Base-by-base conservation (phyloP, 805 yeast species). In the Yarrowia sp. region DNA sequence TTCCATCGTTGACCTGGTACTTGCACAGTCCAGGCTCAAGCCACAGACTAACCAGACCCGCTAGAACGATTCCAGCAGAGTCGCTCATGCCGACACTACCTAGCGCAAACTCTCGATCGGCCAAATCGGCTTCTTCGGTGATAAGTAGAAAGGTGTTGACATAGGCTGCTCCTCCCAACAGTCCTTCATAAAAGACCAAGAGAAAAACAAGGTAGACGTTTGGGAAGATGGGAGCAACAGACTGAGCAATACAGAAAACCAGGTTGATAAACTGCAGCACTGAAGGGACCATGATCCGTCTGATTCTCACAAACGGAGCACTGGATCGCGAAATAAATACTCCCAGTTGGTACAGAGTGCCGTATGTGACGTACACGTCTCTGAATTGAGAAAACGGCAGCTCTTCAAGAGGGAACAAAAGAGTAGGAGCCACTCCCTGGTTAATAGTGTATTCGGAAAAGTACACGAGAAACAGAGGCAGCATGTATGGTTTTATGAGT, bases 241-340 rank as follows among this genome's bases (percentile, higher is more conserved):
- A 86, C 73, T 93, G 98, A 0, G 77, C 51, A 1, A 89, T 67
- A 44, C 88, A 80, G 0, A 89, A 45, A 0, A 78, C 57, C 31
- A 92, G 78, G 73, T 92, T 93, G 35, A 84, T 11, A 8, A 80
- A 71, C 75, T 93, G 99, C 44, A 93, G 78, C 0, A 81, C 35
- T 0, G 96, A 82, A 8, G 92, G 83, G 17, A 84, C 44, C 74
- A 87, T 86, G 6, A 93, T 78, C 8, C 79, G 77, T 61, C 75
- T 79, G 42, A 92, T 74, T 53, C 96, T 78, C 31, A 89, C 70
- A 65, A 87, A 78, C 2, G 86, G 79, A 0, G 90, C 86, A 1
- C 97, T 90, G 0, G 98, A 90, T 65, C 98, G 79, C 3, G 98
- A 91, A 1, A 93, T 82, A 71, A 93, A 92, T 0, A 93, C 99